These are phyloP conservation scores for Monilinia polystroma DNA, from an alignment of 2,329 filamentous ascomycete species.

Conservation along the genomic window DNA sequence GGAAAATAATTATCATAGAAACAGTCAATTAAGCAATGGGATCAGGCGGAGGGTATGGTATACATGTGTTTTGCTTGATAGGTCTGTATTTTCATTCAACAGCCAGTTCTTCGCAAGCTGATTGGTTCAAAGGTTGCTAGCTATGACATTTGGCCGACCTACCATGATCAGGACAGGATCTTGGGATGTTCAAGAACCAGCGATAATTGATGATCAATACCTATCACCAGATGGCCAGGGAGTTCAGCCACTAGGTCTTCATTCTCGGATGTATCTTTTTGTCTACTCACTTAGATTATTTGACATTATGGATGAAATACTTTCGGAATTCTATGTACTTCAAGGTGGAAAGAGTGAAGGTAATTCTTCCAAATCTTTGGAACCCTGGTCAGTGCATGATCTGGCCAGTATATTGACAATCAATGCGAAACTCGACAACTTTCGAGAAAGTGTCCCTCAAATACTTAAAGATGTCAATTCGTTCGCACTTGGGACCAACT, in stretches of 20 bases:
- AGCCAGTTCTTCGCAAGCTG: slow-evolving; percentile 8
- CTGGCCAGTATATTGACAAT: slow-evolving; percentile 25
- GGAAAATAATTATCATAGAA: slow-evolving; percentile 4
- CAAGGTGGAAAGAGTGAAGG: slow-evolving; percentile 14
- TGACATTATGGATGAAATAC: slow-evolving; percentile 30
- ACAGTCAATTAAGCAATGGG: slow-evolving; percentile 36
- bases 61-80: slow-evolving; percentile 37
- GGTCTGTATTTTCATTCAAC: slow-evolving; percentile 26
- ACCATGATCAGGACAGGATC: slow-evolving; percentile 27
- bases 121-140: slow-evolving; percentile 25
- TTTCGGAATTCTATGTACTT: slow-evolving; percentile 24
- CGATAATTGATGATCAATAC: slow-evolving; percentile 39
- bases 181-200: slow-evolving; percentile 20
- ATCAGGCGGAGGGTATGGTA: slow-evolving; percentile 40
- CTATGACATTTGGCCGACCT: slow-evolving; percentile 39
- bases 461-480: slow-evolving; percentile 21
- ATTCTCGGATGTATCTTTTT: slow-evolving; percentile 35
- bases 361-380: background rate
- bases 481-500: background rate
- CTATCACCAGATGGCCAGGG: slow-evolving; percentile 32
- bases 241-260: slow-evolving; percentile 29
- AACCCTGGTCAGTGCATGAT: slow-evolving; percentile 16
- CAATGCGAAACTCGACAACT: slow-evolving; percentile 28
- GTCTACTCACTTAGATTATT: slow-evolving; percentile 30
- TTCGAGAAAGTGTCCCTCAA: slow-evolving; percentile 23